Conservation (phyloP, 2,329 filamentous ascomycete genomes). For the Microsporum canis region DNA sequence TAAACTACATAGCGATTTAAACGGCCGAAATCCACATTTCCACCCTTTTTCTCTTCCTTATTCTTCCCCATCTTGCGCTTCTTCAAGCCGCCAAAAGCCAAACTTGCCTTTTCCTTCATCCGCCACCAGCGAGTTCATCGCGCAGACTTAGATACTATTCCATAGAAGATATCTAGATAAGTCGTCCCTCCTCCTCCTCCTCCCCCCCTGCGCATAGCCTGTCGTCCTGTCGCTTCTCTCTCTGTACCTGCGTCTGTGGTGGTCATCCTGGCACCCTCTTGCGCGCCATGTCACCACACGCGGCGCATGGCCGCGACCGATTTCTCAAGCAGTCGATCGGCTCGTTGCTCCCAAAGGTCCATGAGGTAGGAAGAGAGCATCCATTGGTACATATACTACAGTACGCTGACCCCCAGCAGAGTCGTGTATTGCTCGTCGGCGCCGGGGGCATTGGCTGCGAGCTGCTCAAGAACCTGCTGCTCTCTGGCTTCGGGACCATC, state of each 20-base stretch:
- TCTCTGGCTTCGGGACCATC: conserved; percentile 83
- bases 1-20: too few relatives aligned
- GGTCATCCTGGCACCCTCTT: neutral
- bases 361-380: conserved; percentile 25
- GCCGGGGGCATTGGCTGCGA: conserved; percentile 97
- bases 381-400: neutral
- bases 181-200: neutral
- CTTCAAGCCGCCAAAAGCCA: too few relatives aligned
- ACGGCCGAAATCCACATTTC: too few relatives aligned
- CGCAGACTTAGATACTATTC: too few relatives aligned
- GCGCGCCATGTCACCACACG: neutral
- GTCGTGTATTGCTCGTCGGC: conserved; percentile 83
- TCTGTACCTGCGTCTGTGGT: neutral
- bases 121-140: too few relatives aligned
- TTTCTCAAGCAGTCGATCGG: conserved; percentile 36
- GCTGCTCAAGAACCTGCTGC: conserved; percentile 88
- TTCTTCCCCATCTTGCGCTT: too few relatives aligned
- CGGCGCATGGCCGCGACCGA: conserved; percentile 24
- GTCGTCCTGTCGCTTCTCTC: neutral
- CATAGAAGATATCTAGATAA: too few relatives aligned
- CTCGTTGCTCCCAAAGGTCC: conserved; percentile 29
- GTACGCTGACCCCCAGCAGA: conserved; percentile 39
- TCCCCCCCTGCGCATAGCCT: neutral
- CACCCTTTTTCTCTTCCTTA: too few relatives aligned
- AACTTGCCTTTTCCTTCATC: too few relatives aligned